Conservation (phyloP, 257 asterid species). For the Mentha longifolia region DNA sequence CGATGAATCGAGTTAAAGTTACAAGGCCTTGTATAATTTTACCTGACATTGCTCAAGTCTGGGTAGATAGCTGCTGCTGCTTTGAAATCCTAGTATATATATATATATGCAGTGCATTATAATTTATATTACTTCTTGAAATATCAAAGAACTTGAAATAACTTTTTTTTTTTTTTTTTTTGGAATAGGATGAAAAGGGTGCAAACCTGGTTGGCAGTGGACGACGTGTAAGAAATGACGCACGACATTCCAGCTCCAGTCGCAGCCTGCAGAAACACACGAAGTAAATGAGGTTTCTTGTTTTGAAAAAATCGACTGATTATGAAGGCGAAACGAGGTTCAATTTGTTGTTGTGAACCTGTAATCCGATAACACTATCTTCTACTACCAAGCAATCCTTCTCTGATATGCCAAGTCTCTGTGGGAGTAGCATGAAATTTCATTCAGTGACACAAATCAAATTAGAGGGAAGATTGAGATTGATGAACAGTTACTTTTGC, state of each 20-base stretch:
- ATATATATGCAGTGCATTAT: background rate
- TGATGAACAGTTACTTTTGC: constrained; percentile 53
- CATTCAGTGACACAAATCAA: background rate
- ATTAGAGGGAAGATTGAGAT: background rate
- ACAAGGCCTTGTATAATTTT: background rate
- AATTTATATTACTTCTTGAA: background rate
- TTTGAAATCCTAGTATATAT: constrained; percentile 63
- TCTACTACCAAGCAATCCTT: constrained; percentile 88
- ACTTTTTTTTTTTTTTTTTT: background rate
- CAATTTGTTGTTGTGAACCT: constrained; percentile 51
- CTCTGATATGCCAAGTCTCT: constrained; percentile 73
- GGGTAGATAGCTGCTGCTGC: constrained; percentile 85
- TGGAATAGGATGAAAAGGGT: background rate
- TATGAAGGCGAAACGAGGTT: constrained; percentile 1
- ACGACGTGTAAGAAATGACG: constrained; percentile 80
- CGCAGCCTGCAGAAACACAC: constrained; percentile 72
- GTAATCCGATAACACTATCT: constrained; percentile 95
- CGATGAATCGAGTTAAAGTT: background rate
- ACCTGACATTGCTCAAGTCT: constrained; percentile 81
- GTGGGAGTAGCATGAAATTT: constrained; percentile 26
- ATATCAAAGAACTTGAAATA: background rate
- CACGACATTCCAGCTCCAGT: constrained; percentile 93
- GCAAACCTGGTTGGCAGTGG: constrained; percentile 86
- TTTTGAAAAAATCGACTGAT: background rate
- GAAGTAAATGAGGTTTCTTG: background rate